Base-by-base conservation (phyloP, 352 stramenopile species). In the Phytophthora ohioensis region DNA sequence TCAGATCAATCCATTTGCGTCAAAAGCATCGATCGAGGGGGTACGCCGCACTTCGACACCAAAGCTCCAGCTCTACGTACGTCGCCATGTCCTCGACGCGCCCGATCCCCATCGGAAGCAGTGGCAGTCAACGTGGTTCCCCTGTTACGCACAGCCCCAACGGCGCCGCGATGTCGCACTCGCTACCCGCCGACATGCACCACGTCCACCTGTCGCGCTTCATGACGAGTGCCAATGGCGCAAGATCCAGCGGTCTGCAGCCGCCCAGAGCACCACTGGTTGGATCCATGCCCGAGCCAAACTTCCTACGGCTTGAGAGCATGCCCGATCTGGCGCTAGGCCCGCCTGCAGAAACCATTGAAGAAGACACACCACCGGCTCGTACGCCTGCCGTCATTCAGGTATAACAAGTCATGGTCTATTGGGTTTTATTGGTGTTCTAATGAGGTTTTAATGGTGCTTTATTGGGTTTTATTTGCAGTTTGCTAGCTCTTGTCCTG, bases 401-500 rank as follows among this genome's bases (percentile, higher is more conserved):
- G 76, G 80, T 85, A 54, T 48, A 30, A 27, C 5, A 27, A 13
- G 6, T 6, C 27, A 4, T 27, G 15, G 15, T 15, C 13, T 60
- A 15, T 64, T 43, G 27, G 38, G 32, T 48, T 65, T 41, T 27
- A 51, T 68, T 32, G 13, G 30, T 30, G n/a, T 64, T 54, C 13
- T 65, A 42, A 56, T 57, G 36, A 9, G 5, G 11, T 47, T 67
- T 68, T 58, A 42, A 27, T 32, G 13, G 30, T 30, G n/a, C 59
- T 54, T 10, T 65, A 42, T 51, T 61, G 36, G 5, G 5, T 9
- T 47, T 67, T 68, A 55, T 38, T 45, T 57, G 39, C 53, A 91
- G 71, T 89, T 92, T 76, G 81, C 85, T 30, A 91, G 80, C 35
- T 92, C 85, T 27, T 92, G 85, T 65, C 85, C 85, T 0, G 81